These are phyloP conservation scores for Kitagawia praeruptora DNA, from an alignment of 129 eudicot genomes.

Conservation along the genomic window DNA sequence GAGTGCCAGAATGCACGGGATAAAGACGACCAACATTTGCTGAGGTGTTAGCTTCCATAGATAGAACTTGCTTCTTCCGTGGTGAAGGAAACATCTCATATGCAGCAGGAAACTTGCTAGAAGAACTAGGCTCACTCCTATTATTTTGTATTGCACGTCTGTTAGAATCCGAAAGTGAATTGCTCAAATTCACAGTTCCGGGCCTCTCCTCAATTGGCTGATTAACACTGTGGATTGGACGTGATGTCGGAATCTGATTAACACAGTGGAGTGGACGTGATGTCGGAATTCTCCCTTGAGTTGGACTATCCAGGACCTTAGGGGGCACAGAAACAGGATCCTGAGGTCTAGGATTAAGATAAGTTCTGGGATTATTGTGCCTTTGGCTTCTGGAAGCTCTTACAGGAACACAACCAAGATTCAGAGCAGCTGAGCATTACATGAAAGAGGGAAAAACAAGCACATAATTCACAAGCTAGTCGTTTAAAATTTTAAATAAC, in stretches of 20 bases:
- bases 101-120: conserved; percentile 24
- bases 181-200: conserved; percentile 10
- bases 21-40: conserved; percentile 26
- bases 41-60: conserved; percentile 24
- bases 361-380: conserved; percentile 58
- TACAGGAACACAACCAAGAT: conserved; percentile 77
- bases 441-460: conserved; percentile 1
- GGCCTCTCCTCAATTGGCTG: conserved; percentile 26
- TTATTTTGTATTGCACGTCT: conserved; percentile 21
- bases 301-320: conserved; percentile 13
- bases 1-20: conserved; percentile 60
- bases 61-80: conserved; percentile 18
- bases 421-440: conserved; percentile 78
- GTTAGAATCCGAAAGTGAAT: conserved; percentile 24
- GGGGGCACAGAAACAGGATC: conserved; percentile 34
- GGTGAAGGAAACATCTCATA: conserved; percentile 24
- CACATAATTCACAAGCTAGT: conserved; percentile 5
- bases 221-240: conserved; percentile 8
- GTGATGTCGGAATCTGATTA: conserved; percentile 18
- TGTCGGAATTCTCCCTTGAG: conserved; percentile 24
- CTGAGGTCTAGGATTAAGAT: conserved; percentile 52
- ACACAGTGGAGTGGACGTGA: conserved; percentile 9
- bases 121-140: conserved; percentile 22
- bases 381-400: conserved; percentile 85
- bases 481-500: background rate